Evolutionary conservation across 2,329 filamentous ascomycete species (phyloP), one percentile per base, ranked within the genome.

Genomic region (Cordyceps farinosa): DNA sequence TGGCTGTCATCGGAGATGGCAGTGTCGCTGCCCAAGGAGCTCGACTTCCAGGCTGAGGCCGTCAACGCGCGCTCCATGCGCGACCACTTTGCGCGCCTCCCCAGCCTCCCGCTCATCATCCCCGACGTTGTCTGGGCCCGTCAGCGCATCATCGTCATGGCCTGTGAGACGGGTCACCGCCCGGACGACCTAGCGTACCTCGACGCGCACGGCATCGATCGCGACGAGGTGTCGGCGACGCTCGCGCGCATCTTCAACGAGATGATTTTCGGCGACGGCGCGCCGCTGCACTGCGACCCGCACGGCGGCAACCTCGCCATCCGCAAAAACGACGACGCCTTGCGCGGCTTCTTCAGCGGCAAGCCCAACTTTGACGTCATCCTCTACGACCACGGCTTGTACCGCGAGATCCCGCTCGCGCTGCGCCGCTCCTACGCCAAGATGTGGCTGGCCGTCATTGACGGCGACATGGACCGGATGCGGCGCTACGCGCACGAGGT

Each of bases 1-100:
- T 99, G 95, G 95, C 80, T 99, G 10, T 93, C 92, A 1, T 87
- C 88, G 8, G 95, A 99, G 76, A 96, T 99, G 90, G 91, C 97
- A 65, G 78, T 87, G 27, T 97, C 92, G 3, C 79, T 99, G 7
- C 95, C 95, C 0, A 88, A 94, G 73, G 95, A 99, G 76, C 82
- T 99, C 59, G 90, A 99, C 73, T 99, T 99, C 72, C 81, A 86
- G 45, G 87, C 87, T 69, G 95, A 99, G 74, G 95, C 90, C 5
- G 78, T 87, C 60, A 99, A 99, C 74, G 93, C 96, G 10, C 84
- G 82, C 52, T 85, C 90, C 54, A 91, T 91, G 44, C 87, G 88
- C 72, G 84, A 89, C 65, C 91, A 98, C 76, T 99, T 99, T 72
- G 82, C 87, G 52, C 80, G 86, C 62, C 82, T 93, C 57, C 86